Evolutionary conservation across 1,284 basidiomycete species (phyloP), one percentile per base, ranked within the genome.

Genomic region (Cryptococcus sp.): DNA sequence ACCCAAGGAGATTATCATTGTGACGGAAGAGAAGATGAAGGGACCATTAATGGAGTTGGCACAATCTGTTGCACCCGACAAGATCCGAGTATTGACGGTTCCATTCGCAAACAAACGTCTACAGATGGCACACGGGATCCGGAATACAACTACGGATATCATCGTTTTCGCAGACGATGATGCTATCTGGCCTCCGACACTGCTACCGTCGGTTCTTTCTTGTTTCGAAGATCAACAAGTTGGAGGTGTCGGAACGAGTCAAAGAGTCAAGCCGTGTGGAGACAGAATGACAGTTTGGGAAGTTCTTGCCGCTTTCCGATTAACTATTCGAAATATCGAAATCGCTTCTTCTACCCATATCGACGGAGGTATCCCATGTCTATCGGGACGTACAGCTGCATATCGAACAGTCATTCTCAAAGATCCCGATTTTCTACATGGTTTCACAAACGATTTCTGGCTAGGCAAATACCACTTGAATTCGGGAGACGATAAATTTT

Each of bases 91-190:
- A 39, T 78, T 91, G 49, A 92, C 90, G 16, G 90, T 93, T 4
- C 88, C 89, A 1, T 91, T 86, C 64, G 90, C 91, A 55, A 93
- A 93, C 79, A 93, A 93, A 73, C 85, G 90, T 13, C 78, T 92
- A 24, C 90, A 94, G 75, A 93, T 94, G 90, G 80, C 83, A 55
- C 88, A 92, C 65, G 90, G 90, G 14, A 91, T 93, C 72, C 85
- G 85, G 70, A 85, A 90, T 72, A 85, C 85, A 23, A 86, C 85
- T 0, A 92, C 91, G 2, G 91, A 93, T 69, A 92, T 94, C 73
- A 91, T 93, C 70, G 85, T 93, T n/a, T 93, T 93, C 64, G 89
- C 90, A 3, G 91, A 93, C 69, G 91, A 94, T 69, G 90, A 93
- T 72, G 89, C 91, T 45, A 91, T 94, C 66, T 94, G 91, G 91